A percentile compares a stretch with the other conserved stretches of the same genome.
These are phyloP conservation scores for Pseudocercospora musae DNA, from an alignment of 2,329 filamentous ascomycete species.

Conservation along the genomic window DNA sequence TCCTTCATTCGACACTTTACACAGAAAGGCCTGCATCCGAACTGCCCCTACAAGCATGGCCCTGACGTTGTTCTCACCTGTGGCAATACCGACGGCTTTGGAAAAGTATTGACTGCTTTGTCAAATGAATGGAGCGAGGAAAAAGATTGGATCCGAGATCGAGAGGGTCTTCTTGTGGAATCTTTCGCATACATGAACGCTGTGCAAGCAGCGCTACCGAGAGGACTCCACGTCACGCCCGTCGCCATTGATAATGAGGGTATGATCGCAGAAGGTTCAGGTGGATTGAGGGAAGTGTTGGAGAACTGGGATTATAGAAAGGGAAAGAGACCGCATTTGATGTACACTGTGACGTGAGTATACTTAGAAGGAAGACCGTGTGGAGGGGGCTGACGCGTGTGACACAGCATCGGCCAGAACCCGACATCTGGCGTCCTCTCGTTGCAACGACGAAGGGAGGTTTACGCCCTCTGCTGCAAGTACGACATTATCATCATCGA, in stretches of 20 bases:
- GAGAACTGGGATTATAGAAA: conserved; percentile 74
- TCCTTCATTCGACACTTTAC: conserved; percentile 77
- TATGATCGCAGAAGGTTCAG: conserved; percentile 70
- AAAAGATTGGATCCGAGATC: conserved; percentile 62
- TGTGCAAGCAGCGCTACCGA: conserved; percentile 62
- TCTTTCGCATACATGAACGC: conserved; percentile 78
- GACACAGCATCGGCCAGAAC: conserved; percentile 75
- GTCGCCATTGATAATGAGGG: conserved; percentile 76
- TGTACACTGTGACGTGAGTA: conserved; percentile 86
- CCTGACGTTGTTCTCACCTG: conserved; percentile 76
- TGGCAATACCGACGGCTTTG: conserved; percentile 81
- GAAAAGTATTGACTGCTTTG: conserved; percentile 72
- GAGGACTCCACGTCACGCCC: conserved; percentile 69
- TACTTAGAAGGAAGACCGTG: background rate
- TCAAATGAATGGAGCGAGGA: conserved; percentile 71
- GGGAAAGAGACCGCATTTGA: conserved; percentile 73
- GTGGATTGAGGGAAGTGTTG: conserved; percentile 73
- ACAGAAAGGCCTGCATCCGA: conserved; percentile 72
- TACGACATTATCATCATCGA: conserved; percentile 91
- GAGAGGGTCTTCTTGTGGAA: conserved; percentile 77
- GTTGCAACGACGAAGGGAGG: conserved; percentile 67
- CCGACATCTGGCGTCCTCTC: conserved; percentile 76
- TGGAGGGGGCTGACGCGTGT: background rate
- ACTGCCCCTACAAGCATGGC: conserved; percentile 72
- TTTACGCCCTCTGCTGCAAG: conserved; percentile 76